These are phyloP conservation scores for Apiotrichum brassicae DNA, from an alignment of 1,284 basidiomycete species.

Conservation along the genomic window DNA sequence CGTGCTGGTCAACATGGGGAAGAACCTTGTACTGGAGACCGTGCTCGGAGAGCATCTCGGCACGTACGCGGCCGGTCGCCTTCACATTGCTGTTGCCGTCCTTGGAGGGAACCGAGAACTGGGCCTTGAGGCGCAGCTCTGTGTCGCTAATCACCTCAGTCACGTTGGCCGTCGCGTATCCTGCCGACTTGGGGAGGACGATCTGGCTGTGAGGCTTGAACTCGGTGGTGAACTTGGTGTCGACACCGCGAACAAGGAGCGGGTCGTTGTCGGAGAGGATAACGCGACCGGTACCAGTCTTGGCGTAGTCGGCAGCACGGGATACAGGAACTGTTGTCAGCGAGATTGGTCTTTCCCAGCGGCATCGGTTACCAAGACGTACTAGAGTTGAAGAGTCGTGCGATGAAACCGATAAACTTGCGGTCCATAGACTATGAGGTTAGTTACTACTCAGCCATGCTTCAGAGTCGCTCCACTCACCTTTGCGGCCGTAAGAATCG, in stretches of 20 bases:
- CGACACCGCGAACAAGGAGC: constrained; percentile 67
- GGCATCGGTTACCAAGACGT: constrained; percentile 39
- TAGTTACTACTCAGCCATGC: neutral
- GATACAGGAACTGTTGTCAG: constrained; percentile 71
- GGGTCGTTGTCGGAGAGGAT: constrained; percentile 68
- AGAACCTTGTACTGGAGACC: constrained; percentile 71
- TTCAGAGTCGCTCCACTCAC: constrained; percentile 25
- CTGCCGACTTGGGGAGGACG: constrained; percentile 75
- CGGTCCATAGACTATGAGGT: constrained; percentile 38
- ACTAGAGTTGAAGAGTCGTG: constrained; percentile 86
- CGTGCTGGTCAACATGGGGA: constrained; percentile 82
- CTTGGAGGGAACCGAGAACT: constrained; percentile 56
- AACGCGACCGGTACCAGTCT: constrained; percentile 68
- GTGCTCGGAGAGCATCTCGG: constrained; percentile 49
- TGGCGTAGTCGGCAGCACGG: constrained; percentile 84
- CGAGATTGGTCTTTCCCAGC: neutral
- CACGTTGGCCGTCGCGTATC: constrained; percentile 74
- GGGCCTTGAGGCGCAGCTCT: constrained; percentile 71
- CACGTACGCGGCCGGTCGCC: constrained; percentile 62
- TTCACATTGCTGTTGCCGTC: constrained; percentile 58
- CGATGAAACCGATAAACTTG: constrained; percentile 66
- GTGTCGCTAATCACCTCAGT: constrained; percentile 86
- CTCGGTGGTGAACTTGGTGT: constrained; percentile 72
- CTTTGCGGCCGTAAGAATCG: constrained; percentile 89
- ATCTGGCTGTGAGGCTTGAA: constrained; percentile 78